phyloP scores from a whole-genome alignment of 179 eudicot genomes.

The Silene vulgaris region DNA sequence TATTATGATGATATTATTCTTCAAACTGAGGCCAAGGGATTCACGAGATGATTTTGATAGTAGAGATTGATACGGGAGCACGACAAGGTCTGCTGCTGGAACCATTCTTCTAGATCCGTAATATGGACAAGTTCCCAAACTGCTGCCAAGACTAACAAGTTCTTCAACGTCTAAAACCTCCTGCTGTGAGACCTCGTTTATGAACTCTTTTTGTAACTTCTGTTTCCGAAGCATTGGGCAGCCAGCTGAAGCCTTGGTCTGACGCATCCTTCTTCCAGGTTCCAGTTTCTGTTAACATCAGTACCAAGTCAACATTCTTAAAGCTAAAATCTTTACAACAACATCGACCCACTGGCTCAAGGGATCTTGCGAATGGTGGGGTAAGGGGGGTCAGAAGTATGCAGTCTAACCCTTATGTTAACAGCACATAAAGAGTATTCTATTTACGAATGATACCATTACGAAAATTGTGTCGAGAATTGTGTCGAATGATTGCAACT shows the following conservation, averaged over 20 bases:
- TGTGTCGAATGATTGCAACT: no score
- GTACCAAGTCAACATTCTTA: slow-evolving; percentile 4
- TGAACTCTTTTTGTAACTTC: slow-evolving; percentile 60
- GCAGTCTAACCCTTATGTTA: neutral
- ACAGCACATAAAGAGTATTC: neutral
- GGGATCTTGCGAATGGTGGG: neutral
- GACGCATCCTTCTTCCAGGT: slow-evolving; percentile 48
- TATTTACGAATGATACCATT: neutral
- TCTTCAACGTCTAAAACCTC: slow-evolving; percentile 87
- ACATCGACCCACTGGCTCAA: neutral
- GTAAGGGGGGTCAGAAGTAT: neutral
- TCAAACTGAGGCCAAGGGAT: slow-evolving; percentile 75
- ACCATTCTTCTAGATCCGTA: slow-evolving; percentile 82
- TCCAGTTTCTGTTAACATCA: slow-evolving; percentile 48
- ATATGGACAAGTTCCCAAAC: slow-evolving; percentile 80
- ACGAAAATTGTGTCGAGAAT: neutral
- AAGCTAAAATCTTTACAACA: neutral
- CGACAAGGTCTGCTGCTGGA: slow-evolving; percentile 76
- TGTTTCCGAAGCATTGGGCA: slow-evolving; percentile 81
- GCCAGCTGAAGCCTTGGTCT: slow-evolving; percentile 61
- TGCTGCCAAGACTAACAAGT: slow-evolving; percentile 68
- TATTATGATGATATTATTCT: slow-evolving; percentile 66
- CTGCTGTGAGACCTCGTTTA: slow-evolving; percentile 43
- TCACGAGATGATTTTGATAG: slow-evolving; percentile 89
- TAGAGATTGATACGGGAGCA: slow-evolving; percentile 94